Evolutionary conservation across 2,329 filamentous ascomycete genomes (phyloP).

Genomic region (Daldinia sp.): DNA sequence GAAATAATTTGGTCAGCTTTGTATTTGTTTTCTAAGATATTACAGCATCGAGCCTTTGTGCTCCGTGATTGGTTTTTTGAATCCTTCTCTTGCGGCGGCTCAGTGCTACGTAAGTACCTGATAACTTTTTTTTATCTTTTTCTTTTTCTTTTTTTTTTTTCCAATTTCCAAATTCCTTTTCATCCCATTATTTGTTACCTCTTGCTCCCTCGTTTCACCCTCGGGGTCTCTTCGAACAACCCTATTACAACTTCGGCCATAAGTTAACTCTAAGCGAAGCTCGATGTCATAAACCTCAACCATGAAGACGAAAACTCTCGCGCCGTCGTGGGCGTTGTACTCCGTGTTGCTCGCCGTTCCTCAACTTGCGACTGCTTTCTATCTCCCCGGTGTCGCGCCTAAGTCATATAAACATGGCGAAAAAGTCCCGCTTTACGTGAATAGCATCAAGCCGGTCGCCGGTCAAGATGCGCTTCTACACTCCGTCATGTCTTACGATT

Average conservation of each 20-base stretch:
- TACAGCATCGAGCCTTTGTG: slow-evolving; percentile 37
- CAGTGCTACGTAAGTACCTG: slow-evolving; percentile 32
- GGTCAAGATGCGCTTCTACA: slow-evolving; percentile 82
- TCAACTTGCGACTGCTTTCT: slow-evolving; percentile 77
- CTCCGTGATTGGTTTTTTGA: slow-evolving; percentile 37
- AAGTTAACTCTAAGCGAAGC: not conserved
- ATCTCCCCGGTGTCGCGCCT: slow-evolving; percentile 93
- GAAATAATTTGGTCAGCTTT: not conserved
- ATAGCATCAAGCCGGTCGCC: slow-evolving; percentile 87
- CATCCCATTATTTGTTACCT: not conserved
- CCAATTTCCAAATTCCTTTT: not conserved
- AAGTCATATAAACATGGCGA: slow-evolving; percentile 87
- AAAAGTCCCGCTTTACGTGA: slow-evolving; percentile 87
- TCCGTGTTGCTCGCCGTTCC: slow-evolving; percentile 61
- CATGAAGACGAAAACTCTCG: slow-evolving; percentile 58
- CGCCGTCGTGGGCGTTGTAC: slow-evolving; percentile 59
- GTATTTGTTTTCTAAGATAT: not conserved
- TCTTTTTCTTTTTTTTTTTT: not conserved
- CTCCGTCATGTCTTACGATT: slow-evolving; percentile 95
- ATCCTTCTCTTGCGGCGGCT: slow-evolving; percentile 28
- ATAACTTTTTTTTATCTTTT: not conserved
- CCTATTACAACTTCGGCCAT: not conserved
- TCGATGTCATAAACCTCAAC: slow-evolving; percentile 35
- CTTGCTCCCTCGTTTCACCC: too few species aligned
- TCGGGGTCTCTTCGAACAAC: too few species aligned